Percentiles rank a stretch among this genome's conserved stretches.
Conservation (phyloP, 2,329 filamentous ascomycete genomes). For the Pseudopyrenochaeta lycopersici region DNA sequence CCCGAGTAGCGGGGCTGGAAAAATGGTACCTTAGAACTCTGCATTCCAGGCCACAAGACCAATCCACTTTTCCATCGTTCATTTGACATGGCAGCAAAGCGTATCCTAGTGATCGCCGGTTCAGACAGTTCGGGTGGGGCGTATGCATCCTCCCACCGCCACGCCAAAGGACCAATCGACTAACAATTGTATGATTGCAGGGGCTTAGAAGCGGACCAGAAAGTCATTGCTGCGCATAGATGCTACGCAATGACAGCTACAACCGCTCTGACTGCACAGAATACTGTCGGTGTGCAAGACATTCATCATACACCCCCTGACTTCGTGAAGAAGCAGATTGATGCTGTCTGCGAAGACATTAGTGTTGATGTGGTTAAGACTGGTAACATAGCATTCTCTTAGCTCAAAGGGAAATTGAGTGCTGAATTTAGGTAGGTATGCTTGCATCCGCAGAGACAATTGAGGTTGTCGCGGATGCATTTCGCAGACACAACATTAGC, state of each 20-base stretch:
- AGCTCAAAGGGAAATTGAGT: not conserved
- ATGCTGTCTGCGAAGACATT: slow-evolving; percentile 84
- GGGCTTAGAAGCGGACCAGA: slow-evolving; percentile 94
- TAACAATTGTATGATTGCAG: slow-evolving; percentile 57
- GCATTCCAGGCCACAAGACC: slow-evolving; percentile 8
- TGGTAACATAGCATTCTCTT: slow-evolving; percentile 60
- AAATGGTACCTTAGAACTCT: slow-evolving; percentile 14
- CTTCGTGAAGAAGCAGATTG: slow-evolving; percentile 86
- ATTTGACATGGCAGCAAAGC: slow-evolving; percentile 46
- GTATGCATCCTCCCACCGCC: slow-evolving; percentile 58
- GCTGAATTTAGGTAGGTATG: slow-evolving; percentile 70
- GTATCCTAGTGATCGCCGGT: slow-evolving; percentile 83
- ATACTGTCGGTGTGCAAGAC: slow-evolving; percentile 83
- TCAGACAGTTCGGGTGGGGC: slow-evolving; percentile 92
- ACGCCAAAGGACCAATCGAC: slow-evolving; percentile 21
- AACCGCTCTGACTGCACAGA: slow-evolving; percentile 94
- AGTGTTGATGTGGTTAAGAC: slow-evolving; percentile 91
- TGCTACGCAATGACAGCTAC: slow-evolving; percentile 97
- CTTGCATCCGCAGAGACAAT: slow-evolving; percentile 77
- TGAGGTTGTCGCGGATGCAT: slow-evolving; percentile 70
- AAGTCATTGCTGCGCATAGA: slow-evolving; percentile 88
- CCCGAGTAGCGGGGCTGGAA: slow-evolving; percentile 35
- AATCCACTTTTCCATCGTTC: not conserved
- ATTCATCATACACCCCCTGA: slow-evolving; percentile 81
- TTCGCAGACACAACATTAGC: slow-evolving; percentile 66